A percentile compares a stretch with the other conserved stretches of the same genome.
Conservation (phyloP, 106 monocot species). For the Xerophyta viscosa region DNA sequence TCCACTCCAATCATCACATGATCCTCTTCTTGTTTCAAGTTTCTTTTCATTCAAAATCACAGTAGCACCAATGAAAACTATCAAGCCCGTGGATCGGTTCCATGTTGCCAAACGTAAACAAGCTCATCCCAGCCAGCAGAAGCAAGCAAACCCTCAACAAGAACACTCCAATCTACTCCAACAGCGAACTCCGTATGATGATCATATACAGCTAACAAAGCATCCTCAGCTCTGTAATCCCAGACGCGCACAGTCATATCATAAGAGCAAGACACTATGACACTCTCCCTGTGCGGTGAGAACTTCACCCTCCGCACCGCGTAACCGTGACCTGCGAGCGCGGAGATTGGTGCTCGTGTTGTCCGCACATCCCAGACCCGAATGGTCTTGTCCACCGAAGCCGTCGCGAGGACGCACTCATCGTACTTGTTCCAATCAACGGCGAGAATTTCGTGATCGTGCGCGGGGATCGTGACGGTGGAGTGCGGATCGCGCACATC, state of each 20-base stretch:
- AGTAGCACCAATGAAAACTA: neutral
- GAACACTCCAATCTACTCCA: slow-evolving; percentile 85
- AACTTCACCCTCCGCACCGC: slow-evolving; percentile 73
- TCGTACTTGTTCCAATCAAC: slow-evolving; percentile 98
- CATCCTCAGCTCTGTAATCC: slow-evolving; percentile 75
- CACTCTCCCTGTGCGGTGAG: slow-evolving; percentile 68
- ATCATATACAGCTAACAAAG: slow-evolving; percentile 46
- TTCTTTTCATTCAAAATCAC: neutral
- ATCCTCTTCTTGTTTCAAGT: neutral
- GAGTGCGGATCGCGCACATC: slow-evolving; percentile 75
- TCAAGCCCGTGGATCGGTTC: slow-evolving; percentile 54
- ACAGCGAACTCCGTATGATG: slow-evolving; percentile 89
- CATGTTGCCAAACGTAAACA: slow-evolving; percentile 92
- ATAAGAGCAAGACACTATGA: slow-evolving; percentile 76
- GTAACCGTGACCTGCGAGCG: slow-evolving; percentile 77
- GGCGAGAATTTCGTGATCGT: slow-evolving; percentile 82
- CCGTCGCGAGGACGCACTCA: slow-evolving; percentile 66
- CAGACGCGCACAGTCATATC: slow-evolving; percentile 88
- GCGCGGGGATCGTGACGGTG: slow-evolving; percentile 68
- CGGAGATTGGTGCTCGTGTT: slow-evolving; percentile 39
- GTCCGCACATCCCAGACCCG: slow-evolving; percentile 83
- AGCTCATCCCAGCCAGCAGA: slow-evolving; percentile 92
- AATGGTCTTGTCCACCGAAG: slow-evolving; percentile 77
- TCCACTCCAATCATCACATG: too few relatives aligned
- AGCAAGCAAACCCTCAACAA: slow-evolving; percentile 90